Conservation (phyloP, 2,329 filamentous ascomycete genomes). For the Apiospora malaysiana region DNA sequence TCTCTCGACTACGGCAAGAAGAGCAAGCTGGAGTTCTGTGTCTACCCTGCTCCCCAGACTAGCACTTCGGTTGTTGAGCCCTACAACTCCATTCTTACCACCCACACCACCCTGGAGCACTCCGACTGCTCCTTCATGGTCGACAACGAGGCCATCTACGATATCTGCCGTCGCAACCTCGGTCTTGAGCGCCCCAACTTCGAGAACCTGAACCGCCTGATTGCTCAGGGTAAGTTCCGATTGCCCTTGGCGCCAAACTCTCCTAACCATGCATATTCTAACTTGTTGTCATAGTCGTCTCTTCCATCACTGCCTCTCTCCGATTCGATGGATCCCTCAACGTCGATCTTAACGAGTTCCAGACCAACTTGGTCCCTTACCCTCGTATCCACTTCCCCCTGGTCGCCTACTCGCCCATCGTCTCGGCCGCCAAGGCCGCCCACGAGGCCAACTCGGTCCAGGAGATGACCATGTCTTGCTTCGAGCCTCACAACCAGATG, state of each 20-base stretch:
- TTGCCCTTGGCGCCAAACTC: neutral
- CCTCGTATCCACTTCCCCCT: constrained; percentile 99
- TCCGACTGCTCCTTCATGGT: constrained; percentile 99
- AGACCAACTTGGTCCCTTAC: constrained; percentile 99
- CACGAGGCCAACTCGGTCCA: constrained; percentile 98
- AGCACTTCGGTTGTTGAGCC: constrained; percentile 98
- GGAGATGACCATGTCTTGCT: constrained; percentile 99
- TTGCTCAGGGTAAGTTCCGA: constrained; percentile 80
- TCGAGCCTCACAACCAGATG: constrained; percentile 99
- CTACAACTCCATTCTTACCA: constrained; percentile 99
- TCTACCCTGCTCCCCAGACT: constrained; percentile 97
- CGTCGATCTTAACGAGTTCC: constrained; percentile 99
- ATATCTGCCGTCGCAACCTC: constrained; percentile 98
- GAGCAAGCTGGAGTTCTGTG: constrained; percentile 99
- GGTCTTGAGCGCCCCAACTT: constrained; percentile 97
- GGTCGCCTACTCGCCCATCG: constrained; percentile 92
- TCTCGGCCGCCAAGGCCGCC: constrained; percentile 92
- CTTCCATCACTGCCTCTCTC: constrained; percentile 96
- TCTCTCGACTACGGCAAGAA: constrained; percentile 99
- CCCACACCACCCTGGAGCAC: constrained; percentile 98
- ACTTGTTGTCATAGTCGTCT: constrained; percentile 72
- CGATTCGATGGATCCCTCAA: constrained; percentile 99
- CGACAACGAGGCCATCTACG: constrained; percentile 99
- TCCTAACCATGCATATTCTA: constrained; percentile 20
- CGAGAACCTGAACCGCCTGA: constrained; percentile 98